Evolutionary conservation across 345 rosid genomes (phyloP).

Genomic region (Lumnitzera racemosa): DNA sequence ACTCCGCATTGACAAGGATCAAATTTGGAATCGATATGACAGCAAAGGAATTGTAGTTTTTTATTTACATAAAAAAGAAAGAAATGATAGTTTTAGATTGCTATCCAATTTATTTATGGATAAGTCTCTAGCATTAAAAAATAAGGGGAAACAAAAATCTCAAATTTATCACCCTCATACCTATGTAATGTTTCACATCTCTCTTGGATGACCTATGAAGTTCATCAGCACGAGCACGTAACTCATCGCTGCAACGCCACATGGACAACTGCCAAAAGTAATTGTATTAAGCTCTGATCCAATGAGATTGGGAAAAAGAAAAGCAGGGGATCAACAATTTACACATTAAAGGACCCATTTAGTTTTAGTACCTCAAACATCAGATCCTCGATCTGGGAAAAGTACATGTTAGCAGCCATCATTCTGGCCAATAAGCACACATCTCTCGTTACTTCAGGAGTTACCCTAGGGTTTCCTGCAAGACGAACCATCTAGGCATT

Average conservation of each 20-base stretch:
- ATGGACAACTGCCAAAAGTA: conserved; percentile 66
- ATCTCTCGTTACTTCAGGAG: conserved; percentile 97
- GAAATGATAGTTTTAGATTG: background rate
- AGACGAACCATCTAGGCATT: background rate
- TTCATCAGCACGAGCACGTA: conserved; percentile 70
- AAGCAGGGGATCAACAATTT: conserved; percentile 1
- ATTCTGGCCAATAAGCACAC: conserved; percentile 94
- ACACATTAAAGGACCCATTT: background rate
- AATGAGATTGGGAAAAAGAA: conserved; percentile 2
- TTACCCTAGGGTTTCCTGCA: conserved; percentile 96
- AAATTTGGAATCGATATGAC: background rate
- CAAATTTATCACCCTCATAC: conserved; percentile 23
- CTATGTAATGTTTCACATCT: conserved; percentile 95
- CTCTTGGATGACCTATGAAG: conserved; percentile 62
- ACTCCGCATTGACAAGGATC: conserved; percentile 43
- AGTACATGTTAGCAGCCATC: conserved; percentile 99
- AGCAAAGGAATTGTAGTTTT: too few species aligned
- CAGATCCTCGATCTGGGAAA: conserved; percentile 94
- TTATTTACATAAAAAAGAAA: too few species aligned
- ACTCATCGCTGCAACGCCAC: conserved; percentile 98
- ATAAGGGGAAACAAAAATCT: background rate
- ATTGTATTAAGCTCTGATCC: background rate
- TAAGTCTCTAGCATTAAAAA: too few species aligned
- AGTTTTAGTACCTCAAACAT: conserved; percentile 82
- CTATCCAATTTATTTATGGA: too few species aligned